Evolutionary conservation across 371 early-diverging fungal genomes (phyloP), one percentile per base, ranked within the genome.

Genomic region (Circinella umbellata): DNA sequence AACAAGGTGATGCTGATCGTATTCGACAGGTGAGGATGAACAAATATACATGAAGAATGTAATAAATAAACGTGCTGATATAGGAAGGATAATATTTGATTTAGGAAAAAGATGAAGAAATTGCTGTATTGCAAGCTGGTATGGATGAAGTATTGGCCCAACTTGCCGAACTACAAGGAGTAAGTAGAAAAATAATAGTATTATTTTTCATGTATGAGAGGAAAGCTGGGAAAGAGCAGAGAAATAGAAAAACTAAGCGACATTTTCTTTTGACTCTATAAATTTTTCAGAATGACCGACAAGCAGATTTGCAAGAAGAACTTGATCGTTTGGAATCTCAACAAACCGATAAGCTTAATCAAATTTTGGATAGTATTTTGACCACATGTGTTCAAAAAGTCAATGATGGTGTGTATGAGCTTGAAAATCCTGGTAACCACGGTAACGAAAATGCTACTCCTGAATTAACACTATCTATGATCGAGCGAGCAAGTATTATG

Each of bases 121-220:
- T 93, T 64, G 89, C 91, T 6, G 93, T 96, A 1, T 82, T 96
- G 37, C 96, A 96, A 80, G 92, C 94, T n/a, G 96, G 95, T 42
- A 88, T 98, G 88, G 98, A 98, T 80, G 97, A 98, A 83, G 93
- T 95, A 63, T 83, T 98, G 66, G 70, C 91, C 38, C 95, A 95
- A 67, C 81, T 98, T 71, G 89, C 93, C 17, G 88, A 92, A 64
- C 71, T 94, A 69, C 93, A 94, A 77, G 85, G 92, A 79, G 89
- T 86, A 79, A 68, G 54, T 66, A 57, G 36, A 34, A 7, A 69
- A 54, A 54, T 15, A 36, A 18, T 36, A 18, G 4, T 34, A 18
- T 54, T 51, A 17, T 51, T 13, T 51, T 51, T 51, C 14, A 27
- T 27, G 27, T 51, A 51, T n/a, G n/a, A 14, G n/a, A 51, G 15